Evolutionary conservation across 2,329 filamentous ascomycete genomes (phyloP).

Genomic region (Tolypocladium tropicale): DNA sequence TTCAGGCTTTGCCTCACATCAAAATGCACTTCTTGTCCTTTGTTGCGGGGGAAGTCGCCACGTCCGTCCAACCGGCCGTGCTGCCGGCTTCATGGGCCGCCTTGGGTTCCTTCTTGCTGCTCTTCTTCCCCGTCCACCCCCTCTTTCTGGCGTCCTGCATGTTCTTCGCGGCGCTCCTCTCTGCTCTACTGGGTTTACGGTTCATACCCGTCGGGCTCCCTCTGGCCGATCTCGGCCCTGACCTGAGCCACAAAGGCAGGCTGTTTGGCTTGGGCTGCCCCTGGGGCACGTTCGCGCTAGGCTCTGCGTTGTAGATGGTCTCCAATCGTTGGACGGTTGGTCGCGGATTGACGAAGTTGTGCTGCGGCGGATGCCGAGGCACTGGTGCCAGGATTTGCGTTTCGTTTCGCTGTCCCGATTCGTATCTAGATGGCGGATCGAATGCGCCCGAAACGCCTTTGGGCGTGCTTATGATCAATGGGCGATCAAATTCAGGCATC

Average conservation of each 20-base stretch:
- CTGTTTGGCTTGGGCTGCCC: conserved; percentile 9
- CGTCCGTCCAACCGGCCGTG: conserved; percentile 43
- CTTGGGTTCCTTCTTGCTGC: conserved; percentile 21
- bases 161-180: conserved; percentile 51
- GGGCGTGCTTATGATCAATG: conserved; percentile 52
- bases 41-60: conserved; percentile 21
- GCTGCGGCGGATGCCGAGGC: conserved; percentile 37
- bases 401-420: conserved; percentile 24
- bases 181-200: conserved; percentile 43
- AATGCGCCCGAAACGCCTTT: conserved; percentile 43
- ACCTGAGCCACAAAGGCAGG: conserved; percentile 23
- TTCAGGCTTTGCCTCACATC: conserved; percentile 29
- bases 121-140: conserved; percentile 40
- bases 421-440: conserved; percentile 29
- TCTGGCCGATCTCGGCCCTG: conserved; percentile 21
- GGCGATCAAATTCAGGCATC: conserved; percentile 32
- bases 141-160: conserved; percentile 48
- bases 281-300: conserved; percentile 8
- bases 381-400: conserved; percentile 43
- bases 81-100: conserved; percentile 26
- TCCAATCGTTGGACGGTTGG: conserved; percentile 45
- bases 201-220: conserved; percentile 32
- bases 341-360: conserved; percentile 18
- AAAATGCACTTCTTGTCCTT: conserved; percentile 39
- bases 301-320: conserved; percentile 37